phyloP scores from a whole-genome alignment of 352 stramenopile genomes.

The Phytopythium vexans region DNA sequence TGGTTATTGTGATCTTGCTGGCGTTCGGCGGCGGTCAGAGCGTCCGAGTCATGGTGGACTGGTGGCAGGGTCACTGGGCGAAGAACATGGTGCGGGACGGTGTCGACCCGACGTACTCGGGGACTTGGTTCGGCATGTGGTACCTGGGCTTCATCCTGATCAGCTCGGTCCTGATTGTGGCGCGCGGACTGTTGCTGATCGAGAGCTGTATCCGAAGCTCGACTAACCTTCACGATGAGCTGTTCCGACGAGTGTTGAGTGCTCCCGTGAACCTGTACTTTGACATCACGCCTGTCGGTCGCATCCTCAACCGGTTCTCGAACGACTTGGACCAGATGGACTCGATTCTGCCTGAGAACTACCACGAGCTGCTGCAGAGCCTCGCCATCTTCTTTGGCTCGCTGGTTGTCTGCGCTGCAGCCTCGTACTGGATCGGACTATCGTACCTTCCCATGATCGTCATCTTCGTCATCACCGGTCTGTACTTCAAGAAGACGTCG shows the following conservation, averaged over 20 bases:
- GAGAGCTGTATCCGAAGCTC: conserved; percentile 18
- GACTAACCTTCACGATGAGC: conserved; percentile 23
- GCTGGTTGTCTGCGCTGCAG: conserved; percentile 11
- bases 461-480: conserved; percentile 10
- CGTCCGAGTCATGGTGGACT: conserved; percentile 19
- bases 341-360: conserved; percentile 26
- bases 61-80: conserved; percentile 27
- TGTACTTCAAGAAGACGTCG: conserved; percentile 65
- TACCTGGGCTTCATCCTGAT: conserved; percentile 24
- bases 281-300: conserved; percentile 41
- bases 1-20: conserved; percentile 10
- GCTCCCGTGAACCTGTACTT: conserved; percentile 45
- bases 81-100: conserved; percentile 18
- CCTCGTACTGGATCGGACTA: conserved; percentile 15
- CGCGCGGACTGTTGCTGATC: conserved; percentile 16
- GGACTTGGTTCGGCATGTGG: conserved; percentile 20
- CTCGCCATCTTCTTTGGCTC: conserved; percentile 9
- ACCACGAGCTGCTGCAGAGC: conserved; percentile 18
- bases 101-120: conserved; percentile 12
- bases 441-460: conserved; percentile 10
- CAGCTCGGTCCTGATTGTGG: conserved; percentile 8
- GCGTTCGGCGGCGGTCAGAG: conserved; percentile 11
- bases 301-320: conserved; percentile 45
- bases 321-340: conserved; percentile 46
- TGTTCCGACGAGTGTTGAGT: conserved; percentile 30